phyloP scores from a whole-genome alignment of 2,329 filamentous ascomycete species.

The Microsporum audouinii region DNA sequence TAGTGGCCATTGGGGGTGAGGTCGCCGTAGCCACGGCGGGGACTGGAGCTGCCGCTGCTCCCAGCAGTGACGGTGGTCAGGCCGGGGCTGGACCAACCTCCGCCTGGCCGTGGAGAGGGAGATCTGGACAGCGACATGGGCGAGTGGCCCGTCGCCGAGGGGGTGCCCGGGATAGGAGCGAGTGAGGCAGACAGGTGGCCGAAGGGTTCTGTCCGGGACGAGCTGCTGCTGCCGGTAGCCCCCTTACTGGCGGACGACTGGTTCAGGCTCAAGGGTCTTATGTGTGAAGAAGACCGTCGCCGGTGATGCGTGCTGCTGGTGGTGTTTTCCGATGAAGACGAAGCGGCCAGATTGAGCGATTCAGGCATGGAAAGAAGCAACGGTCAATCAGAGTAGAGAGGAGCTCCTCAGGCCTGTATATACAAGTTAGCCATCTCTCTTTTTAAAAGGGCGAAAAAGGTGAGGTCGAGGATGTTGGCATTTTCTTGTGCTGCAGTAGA shows the following conservation, averaged over 20 bases:
- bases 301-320: constrained; percentile 11
- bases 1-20: constrained; percentile 42
- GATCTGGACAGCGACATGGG: constrained; percentile 77
- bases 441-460: not conserved
- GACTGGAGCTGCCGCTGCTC: constrained; percentile 45
- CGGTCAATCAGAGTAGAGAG: not conserved
- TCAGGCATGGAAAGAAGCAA: not conserved
- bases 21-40: constrained; percentile 41
- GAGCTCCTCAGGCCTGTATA: not conserved
- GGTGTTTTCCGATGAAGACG: constrained; percentile 7
- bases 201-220: constrained; percentile 20
- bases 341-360: constrained; percentile 9
- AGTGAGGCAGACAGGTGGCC: constrained; percentile 24
- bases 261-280: constrained; percentile 8
- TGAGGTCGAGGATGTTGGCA: not conserved
- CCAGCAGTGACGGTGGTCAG: constrained; percentile 58
- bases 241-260: constrained; percentile 5
- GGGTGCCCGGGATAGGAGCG: constrained; percentile 46
- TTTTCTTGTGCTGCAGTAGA: not conserved
- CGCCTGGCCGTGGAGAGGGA: constrained; percentile 70
- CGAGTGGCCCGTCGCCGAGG: constrained; percentile 45
- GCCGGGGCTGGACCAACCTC: constrained; percentile 79
- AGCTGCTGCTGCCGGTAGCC: constrained; percentile 9
- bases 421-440: not conserved
- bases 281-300: constrained; percentile 10